Base-by-base conservation (phyloP, 371 early-diverging fungal genomes). In the Choanephora cucurbitarum region DNA sequence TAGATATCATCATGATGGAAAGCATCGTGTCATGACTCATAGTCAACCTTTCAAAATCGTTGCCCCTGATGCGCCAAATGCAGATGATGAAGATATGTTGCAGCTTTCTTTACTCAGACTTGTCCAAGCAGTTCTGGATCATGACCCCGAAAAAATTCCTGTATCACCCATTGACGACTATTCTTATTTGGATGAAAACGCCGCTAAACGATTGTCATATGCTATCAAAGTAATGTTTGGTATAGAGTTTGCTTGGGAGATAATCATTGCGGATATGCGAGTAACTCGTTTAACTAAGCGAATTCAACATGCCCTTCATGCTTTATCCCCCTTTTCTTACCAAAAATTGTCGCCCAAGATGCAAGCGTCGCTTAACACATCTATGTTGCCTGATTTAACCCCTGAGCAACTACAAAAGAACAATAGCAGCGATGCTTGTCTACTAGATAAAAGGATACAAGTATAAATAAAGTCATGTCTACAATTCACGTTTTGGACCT, bases 161-260 rank as follows among this genome's bases (percentile, higher is more conserved):
- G 62, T 64, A 56, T 71, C 69, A 6, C 58, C 64, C 14, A 73
- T 67, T 17, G 83, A 81, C 31, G 71, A 74, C 21, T 81, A 73
- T 42, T 52, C 70, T 32, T 58, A 39, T 49, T 69, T 88, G 52
- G 74, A 81, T 51, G 86, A 88, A 50, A 46, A 60, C 7, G 81
- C 83, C 24, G 85, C 90, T 0, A 79, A 79, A 49, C 72, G 89
- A 11, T 75, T 92, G 41, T 89, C 85, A 14, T 85, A 91, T 66
- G 87, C 81, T 4, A 83, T 92, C 55, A 79, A 81, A 39, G 61
- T 81, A 44, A 81, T 88, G 59, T 91, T 85, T 67, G 90, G 88
- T 18, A 78, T 93, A 34, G 92, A 92, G 42, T 91, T 92, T 73
- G 81, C 91, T 3, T 82, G 86, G 73, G 83, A 88, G 42, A 90